Conservation (phyloP, 2,329 filamentous ascomycete genomes). For the Colletotrichum spaethianum region DNA sequence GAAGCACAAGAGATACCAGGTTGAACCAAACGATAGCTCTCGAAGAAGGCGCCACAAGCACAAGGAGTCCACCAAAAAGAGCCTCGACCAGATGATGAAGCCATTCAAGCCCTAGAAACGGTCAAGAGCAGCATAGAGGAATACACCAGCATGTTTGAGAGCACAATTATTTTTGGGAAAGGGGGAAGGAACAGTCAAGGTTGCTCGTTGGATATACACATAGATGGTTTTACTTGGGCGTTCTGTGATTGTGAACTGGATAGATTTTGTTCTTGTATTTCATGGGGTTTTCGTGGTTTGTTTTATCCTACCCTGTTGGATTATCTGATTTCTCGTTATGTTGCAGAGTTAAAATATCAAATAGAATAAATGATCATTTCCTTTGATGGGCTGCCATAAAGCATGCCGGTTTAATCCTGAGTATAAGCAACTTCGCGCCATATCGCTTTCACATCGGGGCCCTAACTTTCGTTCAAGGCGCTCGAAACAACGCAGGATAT, state of each 20-base stretch:
- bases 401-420: too few relatives aligned
- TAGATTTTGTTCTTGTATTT: not conserved
- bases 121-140: not conserved
- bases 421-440: too few relatives aligned
- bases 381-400: too few relatives aligned
- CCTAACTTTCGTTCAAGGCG: not conserved
- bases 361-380: fast-evolving
- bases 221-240: not conserved
- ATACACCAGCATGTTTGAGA: not conserved
- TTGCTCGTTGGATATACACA: not conserved
- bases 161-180: too few relatives aligned
- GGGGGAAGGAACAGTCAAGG: too few relatives aligned
- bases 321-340: not conserved
- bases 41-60: not conserved
- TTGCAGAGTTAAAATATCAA: not conserved
- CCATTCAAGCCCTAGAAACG: not conserved
- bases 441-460: not conserved
- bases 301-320: not conserved
- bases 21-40: not conserved
- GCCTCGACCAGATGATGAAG: not conserved
- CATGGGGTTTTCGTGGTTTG: not conserved
- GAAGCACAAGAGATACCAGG: not conserved
- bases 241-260: too few relatives aligned
- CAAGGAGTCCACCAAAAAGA: not conserved
- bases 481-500: too few relatives aligned